Percentiles rank a stretch among this genome's conserved stretches.
Conservation (phyloP, 257 asterid genomes). For the Solanum tarapatanum region DNA sequence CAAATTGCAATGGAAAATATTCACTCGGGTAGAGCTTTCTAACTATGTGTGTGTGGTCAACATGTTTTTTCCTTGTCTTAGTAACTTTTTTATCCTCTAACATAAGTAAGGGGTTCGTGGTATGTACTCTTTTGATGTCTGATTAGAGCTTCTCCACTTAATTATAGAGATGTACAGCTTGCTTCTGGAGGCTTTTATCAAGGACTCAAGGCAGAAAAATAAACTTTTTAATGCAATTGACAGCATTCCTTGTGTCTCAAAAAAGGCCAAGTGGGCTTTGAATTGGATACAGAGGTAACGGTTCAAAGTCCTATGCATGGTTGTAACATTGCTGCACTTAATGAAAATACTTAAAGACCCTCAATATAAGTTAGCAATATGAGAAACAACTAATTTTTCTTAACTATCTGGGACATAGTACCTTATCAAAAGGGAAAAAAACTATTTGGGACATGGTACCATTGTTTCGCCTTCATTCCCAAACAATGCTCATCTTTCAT, state of each 20-base stretch:
- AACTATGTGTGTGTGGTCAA: neutral
- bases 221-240: constrained; percentile 56
- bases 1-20: constrained; percentile 73
- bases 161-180: constrained; percentile 74
- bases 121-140: constrained; percentile 7
- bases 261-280: constrained; percentile 75
- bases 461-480: neutral
- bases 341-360: neutral
- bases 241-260: constrained; percentile 52
- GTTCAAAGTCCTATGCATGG: neutral
- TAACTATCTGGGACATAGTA: neutral
- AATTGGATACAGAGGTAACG: constrained; percentile 66
- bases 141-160: constrained; percentile 9
- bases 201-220: constrained; percentile 56
- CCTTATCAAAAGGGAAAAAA: neutral
- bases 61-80: neutral
- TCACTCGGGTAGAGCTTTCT: constrained; percentile 56
- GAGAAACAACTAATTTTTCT: neutral
- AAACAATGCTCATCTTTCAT: neutral
- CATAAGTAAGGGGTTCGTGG: neutral
- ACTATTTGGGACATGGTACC: neutral
- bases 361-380: neutral
- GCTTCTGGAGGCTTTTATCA: constrained; percentile 72
- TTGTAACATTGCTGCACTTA: neutral
- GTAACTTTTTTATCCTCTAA: neutral